Base-by-base conservation (phyloP, 768 basidiomycete species). In the Lentinula boryana region DNA sequence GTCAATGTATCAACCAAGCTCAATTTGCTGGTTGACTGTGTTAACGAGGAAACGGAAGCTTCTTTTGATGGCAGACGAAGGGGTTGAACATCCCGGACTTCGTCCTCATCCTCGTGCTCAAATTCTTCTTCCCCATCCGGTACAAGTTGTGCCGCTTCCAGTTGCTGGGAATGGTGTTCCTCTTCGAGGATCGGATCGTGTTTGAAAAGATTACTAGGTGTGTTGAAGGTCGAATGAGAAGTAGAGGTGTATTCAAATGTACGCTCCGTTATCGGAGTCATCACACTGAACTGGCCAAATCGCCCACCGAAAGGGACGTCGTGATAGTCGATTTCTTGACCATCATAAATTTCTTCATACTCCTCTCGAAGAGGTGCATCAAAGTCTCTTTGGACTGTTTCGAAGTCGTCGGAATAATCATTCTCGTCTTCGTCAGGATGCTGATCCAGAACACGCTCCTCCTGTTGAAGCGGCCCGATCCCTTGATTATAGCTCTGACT, bases 221-320 rank as follows among this genome's bases (percentile, higher is more conserved):
- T 82, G 15, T 68, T 71, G 23, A 68, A 67, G 2, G 61, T 62
- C 32, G 66, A 68, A 61, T 84, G 77, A 15, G 84, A 88, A 65
- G 85, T 88, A 35, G 79, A 79, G 3, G 89, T 83, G 69, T 79
- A 95, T 72, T 98, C 97, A 67, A 84, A 84, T 9, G 97, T 98
- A 44, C 95, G 81, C 72, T 99, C 97, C 12, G 93, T 93, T 72
- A 98, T 98, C 2, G 97, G 96, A 8, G 96, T 98, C 94, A 99
- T 95, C 60, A 95, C 87, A 68, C 90, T 87, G 74, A 98, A 91
- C 61, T 82, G 79, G 38, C 89, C 90, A 68, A 91, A 89, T 31
- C 91, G 83, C 16, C 90, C 87, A 15, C 87, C 88, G 55, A 88
- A 76, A 32, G 89, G 87, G 18, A 79, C 74, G 23, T 80, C 77